A percentile compares a stretch with the other conserved stretches of the same genome.
Conservation (phyloP, 2,329 filamentous ascomycete genomes). For the Trichoderma asperellum region DNA sequence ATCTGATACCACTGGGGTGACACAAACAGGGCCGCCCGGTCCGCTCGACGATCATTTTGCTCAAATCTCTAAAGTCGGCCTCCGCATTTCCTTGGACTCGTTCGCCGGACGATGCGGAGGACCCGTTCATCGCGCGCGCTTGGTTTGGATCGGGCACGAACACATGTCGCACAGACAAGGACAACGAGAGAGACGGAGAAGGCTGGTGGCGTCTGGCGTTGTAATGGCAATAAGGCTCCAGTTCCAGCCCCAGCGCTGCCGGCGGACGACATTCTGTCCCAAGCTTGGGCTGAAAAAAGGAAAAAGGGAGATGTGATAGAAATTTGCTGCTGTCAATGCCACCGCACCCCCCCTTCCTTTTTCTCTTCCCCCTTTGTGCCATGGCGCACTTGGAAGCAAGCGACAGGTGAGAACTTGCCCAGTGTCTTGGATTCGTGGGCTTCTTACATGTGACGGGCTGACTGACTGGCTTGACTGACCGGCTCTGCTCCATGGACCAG, state of each 20-base stretch:
- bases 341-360: not conserved
- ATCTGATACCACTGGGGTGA: conserved; percentile 9
- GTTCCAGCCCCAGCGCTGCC: conserved; percentile 1
- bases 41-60: conserved; percentile 23
- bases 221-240: not conserved
- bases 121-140: not conserved
- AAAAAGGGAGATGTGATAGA: conserved; percentile 5
- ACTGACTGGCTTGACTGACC: not conserved
- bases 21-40: conserved; percentile 16
- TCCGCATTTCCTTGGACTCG: not conserved
- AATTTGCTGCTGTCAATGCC: not conserved
- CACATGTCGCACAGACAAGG: not conserved
- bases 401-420: not conserved
- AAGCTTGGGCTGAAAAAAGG: not conserved
- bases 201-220: conserved; percentile 17
- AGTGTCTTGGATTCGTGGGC: not conserved
- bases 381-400: not conserved
- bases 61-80: conserved; percentile 7
- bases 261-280: not conserved
- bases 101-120: not conserved
- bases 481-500: not conserved
- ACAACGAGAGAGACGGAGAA: not conserved
- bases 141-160: not conserved
- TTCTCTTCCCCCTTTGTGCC: not conserved
- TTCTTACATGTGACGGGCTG: conserved; percentile 4